Conservation (phyloP, 73 alveolate genomes). For the Paramecium biaurelia region DNA sequence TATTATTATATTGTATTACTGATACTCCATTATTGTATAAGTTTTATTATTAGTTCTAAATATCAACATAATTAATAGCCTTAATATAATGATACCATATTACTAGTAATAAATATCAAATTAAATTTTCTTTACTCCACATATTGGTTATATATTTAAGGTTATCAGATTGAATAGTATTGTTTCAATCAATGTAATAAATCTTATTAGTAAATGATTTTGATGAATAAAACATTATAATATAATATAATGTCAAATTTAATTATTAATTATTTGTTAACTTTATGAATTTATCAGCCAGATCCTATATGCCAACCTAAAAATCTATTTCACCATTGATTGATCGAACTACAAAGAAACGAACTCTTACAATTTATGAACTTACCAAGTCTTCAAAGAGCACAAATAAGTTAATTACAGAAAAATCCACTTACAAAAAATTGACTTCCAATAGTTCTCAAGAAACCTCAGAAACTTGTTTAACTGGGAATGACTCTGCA, state of each 20-base stretch:
- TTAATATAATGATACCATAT: neutral
- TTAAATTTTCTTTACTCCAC: neutral
- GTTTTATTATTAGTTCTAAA: too few relatives aligned
- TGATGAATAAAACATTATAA: neutral
- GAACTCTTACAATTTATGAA: neutral
- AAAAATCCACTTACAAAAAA: neutral
- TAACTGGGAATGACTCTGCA: neutral
- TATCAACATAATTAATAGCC: neutral
- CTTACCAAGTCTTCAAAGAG: neutral
- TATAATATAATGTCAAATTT: neutral
- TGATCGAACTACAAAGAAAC: neutral
- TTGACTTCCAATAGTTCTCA: neutral
- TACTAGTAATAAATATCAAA: neutral
- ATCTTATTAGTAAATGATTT: neutral
- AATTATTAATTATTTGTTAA: neutral
- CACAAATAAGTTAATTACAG: neutral
- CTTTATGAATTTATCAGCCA: conserved; percentile 20
- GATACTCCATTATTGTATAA: neutral
- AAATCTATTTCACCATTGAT: neutral
- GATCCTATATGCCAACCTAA: neutral
- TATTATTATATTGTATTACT: neutral
- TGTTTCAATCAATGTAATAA: neutral
- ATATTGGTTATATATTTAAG: neutral
- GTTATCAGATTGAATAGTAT: neutral
- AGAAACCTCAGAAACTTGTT: neutral